A percentile compares a stretch with the other conserved stretches of the same genome.
phyloP scores from a whole-genome alignment of 306 rosid genomes.

The Mimosa bimucronata region DNA sequence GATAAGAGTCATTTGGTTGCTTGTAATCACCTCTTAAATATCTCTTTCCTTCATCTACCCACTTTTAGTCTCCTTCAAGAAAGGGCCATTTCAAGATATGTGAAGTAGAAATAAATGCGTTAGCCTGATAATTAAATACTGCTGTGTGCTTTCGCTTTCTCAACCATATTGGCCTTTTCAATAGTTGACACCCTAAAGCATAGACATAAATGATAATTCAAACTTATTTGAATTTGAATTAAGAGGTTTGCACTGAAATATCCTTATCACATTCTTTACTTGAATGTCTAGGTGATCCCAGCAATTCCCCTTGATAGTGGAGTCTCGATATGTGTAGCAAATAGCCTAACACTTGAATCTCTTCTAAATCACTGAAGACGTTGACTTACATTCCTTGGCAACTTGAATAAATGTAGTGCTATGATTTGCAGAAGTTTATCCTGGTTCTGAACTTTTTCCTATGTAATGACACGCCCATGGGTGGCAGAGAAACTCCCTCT shows the following conservation, averaged over 20 bases:
- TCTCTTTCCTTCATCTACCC: background rate
- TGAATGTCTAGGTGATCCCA: background rate
- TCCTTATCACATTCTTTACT: background rate
- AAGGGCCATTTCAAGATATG: slow-evolving; percentile 4
- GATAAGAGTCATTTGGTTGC: slow-evolving; percentile 31
- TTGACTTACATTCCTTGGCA: background rate
- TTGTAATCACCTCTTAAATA: background rate
- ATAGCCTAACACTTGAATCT: background rate
- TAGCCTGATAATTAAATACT: background rate
- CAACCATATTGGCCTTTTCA: slow-evolving; percentile 4
- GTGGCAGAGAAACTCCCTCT: background rate
- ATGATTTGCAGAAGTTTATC: background rate
- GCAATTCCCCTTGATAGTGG: background rate
- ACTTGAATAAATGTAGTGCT: background rate
- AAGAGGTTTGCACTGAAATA: background rate
- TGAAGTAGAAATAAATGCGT: background rate
- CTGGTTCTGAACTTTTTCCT: background rate
- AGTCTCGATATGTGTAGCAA: background rate
- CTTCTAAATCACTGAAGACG: background rate
- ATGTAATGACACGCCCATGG: background rate
- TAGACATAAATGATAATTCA: background rate
- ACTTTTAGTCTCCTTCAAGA: background rate
- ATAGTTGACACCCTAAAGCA: background rate
- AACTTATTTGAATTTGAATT: slow-evolving; percentile 4
- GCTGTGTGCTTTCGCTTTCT: background rate